Conservation (phyloP, 768 basidiomycete species). For the Boletus fagicola region DNA sequence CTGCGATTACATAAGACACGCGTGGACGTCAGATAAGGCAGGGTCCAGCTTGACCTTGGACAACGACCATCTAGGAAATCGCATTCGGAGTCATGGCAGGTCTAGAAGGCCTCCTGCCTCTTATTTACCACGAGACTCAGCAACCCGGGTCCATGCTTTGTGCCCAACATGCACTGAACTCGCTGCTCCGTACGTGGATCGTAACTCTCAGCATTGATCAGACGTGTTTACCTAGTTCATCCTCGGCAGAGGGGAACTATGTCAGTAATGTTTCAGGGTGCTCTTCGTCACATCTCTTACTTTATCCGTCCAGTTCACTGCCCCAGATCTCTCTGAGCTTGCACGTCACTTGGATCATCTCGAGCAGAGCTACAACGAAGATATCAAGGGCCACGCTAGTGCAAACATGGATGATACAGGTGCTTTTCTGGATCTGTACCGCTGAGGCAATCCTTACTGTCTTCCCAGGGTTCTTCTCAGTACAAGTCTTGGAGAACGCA, state of each 20-base stretch:
- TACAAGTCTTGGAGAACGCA: constrained; percentile 85
- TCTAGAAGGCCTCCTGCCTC: constrained; percentile 49
- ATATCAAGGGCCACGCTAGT: constrained; percentile 45
- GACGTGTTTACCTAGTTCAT: constrained; percentile 29
- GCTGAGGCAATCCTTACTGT: neutral
- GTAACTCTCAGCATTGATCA: constrained; percentile 41
- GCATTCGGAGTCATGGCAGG: constrained; percentile 47
- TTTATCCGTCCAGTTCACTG: constrained; percentile 56
- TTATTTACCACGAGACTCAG: constrained; percentile 80
- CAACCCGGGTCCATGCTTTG: constrained; percentile 79
- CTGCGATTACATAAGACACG: constrained; percentile 31
- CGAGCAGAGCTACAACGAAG: constrained; percentile 58
- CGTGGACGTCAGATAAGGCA: constrained; percentile 28
- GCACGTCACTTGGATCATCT: constrained; percentile 65
- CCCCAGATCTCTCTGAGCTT: constrained; percentile 75
- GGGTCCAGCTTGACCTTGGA: constrained; percentile 8
- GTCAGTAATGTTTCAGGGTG: constrained; percentile 34
- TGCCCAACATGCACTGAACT: constrained; percentile 84
- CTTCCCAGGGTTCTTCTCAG: constrained; percentile 78
- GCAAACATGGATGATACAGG: constrained; percentile 94
- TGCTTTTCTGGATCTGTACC: constrained; percentile 18
- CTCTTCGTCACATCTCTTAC: constrained; percentile 8
- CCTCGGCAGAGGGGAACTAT: constrained; percentile 44
- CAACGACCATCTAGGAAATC: constrained; percentile 15
- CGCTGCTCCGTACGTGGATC: constrained; percentile 58